Conservation (phyloP, 1,139 yeast species). For the Yarrowia galli region DNA sequence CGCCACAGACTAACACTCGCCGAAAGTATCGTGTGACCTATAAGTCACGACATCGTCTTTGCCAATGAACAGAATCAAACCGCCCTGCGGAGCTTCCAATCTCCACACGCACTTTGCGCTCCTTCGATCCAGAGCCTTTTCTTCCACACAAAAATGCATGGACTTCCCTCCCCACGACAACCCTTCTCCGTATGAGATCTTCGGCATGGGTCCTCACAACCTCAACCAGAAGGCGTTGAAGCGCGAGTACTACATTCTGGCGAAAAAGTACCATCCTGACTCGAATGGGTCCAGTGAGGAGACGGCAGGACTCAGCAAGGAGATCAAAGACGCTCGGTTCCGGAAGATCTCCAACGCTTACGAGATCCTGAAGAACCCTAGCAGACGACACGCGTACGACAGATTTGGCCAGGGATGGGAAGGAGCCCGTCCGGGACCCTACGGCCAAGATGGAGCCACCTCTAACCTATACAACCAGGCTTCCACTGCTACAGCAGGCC, state of each 20-base stretch:
- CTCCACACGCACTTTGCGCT: background rate
- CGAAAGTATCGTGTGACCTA: background rate
- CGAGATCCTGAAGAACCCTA: constrained; percentile 35
- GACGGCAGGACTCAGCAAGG: constrained; percentile 12
- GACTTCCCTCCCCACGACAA: constrained; percentile 18
- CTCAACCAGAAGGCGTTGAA: constrained; percentile 68
- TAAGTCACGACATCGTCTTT: background rate
- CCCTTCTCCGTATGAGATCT: constrained; percentile 35
- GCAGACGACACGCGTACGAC: constrained; percentile 34
- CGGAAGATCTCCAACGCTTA: constrained; percentile 24
- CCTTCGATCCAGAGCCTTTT: background rate
- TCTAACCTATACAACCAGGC: constrained; percentile 16
- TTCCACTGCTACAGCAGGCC: background rate
- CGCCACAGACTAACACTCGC: background rate
- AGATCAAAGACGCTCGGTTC: constrained; percentile 25
- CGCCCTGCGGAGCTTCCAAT: background rate
- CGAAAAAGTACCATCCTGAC: constrained; percentile 95
- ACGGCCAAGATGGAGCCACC: constrained; percentile 12
- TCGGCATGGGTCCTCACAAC: constrained; percentile 34
- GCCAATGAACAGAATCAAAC: constrained; percentile 15
- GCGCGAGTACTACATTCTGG: constrained; percentile 90
- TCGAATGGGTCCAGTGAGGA: constrained; percentile 65
- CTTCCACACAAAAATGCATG: background rate
- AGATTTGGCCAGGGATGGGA: constrained; percentile 38
- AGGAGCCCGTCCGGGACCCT: constrained; percentile 25